Conservation (phyloP, 2,329 filamentous ascomycete species). For the Fusarium pininemorale region DNA sequence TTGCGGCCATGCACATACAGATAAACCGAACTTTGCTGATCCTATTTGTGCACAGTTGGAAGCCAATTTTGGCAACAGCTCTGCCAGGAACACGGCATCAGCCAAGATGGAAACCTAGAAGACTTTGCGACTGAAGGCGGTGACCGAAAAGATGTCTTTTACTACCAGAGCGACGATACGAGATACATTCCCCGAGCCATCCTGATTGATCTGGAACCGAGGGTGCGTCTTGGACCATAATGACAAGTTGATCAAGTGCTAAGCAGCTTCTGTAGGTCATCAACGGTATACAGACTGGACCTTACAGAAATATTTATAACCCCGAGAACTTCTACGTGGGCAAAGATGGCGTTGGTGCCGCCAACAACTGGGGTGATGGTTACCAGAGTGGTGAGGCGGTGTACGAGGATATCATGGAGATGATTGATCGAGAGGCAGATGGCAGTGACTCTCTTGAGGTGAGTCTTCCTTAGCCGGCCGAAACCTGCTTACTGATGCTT, state of each 20-base stretch:
- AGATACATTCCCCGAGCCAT: conserved; percentile 97
- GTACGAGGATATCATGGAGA: conserved; percentile 97
- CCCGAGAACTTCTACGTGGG: conserved; percentile 99
- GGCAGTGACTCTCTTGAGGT: conserved; percentile 95
- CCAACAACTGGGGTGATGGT: conserved; percentile 98
- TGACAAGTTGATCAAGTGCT: neutral
- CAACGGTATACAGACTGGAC: conserved; percentile 88
- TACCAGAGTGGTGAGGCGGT: conserved; percentile 93
- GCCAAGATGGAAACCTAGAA: conserved; percentile 94
- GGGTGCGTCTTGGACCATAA: conserved; percentile 59
- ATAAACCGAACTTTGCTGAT: conserved; percentile 16
- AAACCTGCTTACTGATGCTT: neutral
- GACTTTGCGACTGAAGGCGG: conserved; percentile 98
- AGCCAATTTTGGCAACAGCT: conserved; percentile 99
- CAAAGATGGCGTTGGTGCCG: conserved; percentile 91
- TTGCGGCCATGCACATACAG: neutral
- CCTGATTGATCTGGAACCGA: conserved; percentile 91
- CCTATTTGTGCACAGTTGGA: conserved; percentile 72
- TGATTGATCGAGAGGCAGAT: conserved; percentile 98
- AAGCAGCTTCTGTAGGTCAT: conserved; percentile 68
- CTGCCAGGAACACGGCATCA: conserved; percentile 98
- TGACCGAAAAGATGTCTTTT: conserved; percentile 98
- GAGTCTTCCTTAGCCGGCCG: neutral
- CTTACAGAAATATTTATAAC: conserved; percentile 99
- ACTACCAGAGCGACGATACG: conserved; percentile 99